Base-by-base conservation (phyloP, 305 asterid genomes). In the Fraxinus floribunda region DNA sequence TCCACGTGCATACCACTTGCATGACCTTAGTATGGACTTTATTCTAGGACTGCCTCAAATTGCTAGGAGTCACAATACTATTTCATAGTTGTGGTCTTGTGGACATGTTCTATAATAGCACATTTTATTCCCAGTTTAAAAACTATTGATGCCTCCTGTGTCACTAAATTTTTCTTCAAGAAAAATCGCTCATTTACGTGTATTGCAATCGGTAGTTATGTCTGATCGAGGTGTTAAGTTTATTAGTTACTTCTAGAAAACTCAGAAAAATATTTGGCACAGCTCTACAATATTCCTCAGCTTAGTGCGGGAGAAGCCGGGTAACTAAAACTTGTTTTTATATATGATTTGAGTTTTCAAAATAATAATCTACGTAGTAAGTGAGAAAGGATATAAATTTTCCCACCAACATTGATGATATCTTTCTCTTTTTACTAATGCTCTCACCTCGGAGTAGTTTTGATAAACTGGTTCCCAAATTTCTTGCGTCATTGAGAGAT, bases 381-480 rank as follows among this genome's bases (percentile, higher is more conserved):
- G 38, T 11, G 18, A 26, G 73, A 26, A 66, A 26, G 35, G 29
- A 66, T 24, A 66, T 66, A 35, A 26, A 26, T 66, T 66, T 66
- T 24, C 32, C 35, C 35, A 66, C 32, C 73, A 66, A n/a, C 72
- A 66, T 66, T 13, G 35, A 66, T 26, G 34, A 66, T 24, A 24
- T 66, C 68, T 66, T 64, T 64, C 74, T 66, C 74, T 66, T 66
- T 66, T 13, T 66, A 66, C 74, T 11, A 66, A 66, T 26, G 74
- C 36, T 24, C 73, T 64, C 32, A 64, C 73, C 73, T 64, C 15
- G 5, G 35, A 62, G 72, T 64, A 24, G 73, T 64, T 64, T 64
- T 22, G 34, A 52, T 52, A 52, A 52, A 52, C 62, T 52, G 62
- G 8, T 52, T 52, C 8, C 22, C 62, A 16, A 52, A 52, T 52